These are phyloP conservation scores for Voacanga thouarsii DNA, from an alignment of 257 asterid species.

Conservation along the genomic window DNA sequence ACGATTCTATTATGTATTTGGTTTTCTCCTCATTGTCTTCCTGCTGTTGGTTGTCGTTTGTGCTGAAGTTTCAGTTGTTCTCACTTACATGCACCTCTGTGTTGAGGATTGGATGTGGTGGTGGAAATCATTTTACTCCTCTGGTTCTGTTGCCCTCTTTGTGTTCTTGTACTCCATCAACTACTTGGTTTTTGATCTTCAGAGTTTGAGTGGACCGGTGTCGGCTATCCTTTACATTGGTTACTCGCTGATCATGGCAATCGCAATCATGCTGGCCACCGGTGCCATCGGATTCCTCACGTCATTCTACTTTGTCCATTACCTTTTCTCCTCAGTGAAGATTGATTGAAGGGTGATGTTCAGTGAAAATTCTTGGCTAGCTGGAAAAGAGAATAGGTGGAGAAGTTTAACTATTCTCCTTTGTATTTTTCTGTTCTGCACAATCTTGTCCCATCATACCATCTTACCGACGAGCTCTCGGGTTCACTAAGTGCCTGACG, in stretches of 20 bases:
- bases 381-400: constrained; percentile 16
- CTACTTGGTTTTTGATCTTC: constrained; percentile 76
- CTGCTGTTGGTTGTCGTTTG: constrained; percentile 60
- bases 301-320: constrained; percentile 78
- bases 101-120: constrained; percentile 98
- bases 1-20: constrained; percentile 74
- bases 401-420: constrained; percentile 15
- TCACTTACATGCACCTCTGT: constrained; percentile 86
- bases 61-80: constrained; percentile 80
- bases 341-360: constrained; percentile 51
- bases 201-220: constrained; percentile 80
- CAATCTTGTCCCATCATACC: constrained; percentile 12
- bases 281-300: constrained; percentile 84
- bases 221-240: constrained; percentile 77
- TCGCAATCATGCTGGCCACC: constrained; percentile 73
- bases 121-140: constrained; percentile 89
- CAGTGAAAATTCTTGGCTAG: neutral
- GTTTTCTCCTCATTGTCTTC: constrained; percentile 68
- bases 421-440: constrained; percentile 10
- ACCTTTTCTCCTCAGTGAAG: constrained; percentile 85
- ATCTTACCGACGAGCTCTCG: constrained; percentile 13
- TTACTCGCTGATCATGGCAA: constrained; percentile 72
- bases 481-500: constrained; percentile 18
- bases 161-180: constrained; percentile 79
- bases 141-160: constrained; percentile 76